Evolutionary conservation across 768 basidiomycete genomes (phyloP), one percentile per base, ranked within the genome.

Genomic region (Clitopilus hobsonii): DNA sequence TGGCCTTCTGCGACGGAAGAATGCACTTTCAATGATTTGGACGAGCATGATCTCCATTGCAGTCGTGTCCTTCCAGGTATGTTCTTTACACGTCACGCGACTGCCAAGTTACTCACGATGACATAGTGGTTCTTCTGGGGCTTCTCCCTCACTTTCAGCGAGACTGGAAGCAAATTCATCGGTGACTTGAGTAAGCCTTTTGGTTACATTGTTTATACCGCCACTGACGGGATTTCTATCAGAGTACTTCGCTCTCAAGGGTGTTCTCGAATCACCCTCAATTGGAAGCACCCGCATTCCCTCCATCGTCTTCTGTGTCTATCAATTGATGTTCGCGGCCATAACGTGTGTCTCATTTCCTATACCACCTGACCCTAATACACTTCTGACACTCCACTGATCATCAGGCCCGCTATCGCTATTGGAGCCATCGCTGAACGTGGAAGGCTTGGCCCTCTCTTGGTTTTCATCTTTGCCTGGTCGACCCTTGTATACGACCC

Each of bases 111-210:
- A 25, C 23, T 47, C 25, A 47, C 41, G 26, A 20, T 6, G 27
- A 57, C 56, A 14, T 58, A 94, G 88, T 95, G 93, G 93, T 94
- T 93, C 77, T 94, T 96, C 79, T 97, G 95, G 95, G 95, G 95
- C 1, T 98, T 81, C 73, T 94, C 93, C 1, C 76, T 98, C 22
- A 83, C 95, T 0, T 98, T 98, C 74, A 89, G 87, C 57, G 89
- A 92, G 13, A 83, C 79, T 0, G 91, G 78, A 4, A 75, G 71
- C 57, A 58, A 62, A n/a, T 98, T 79, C 69, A 96, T 99, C 58
- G 96, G 96, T 8, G 74, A 96, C 61, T 79, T 99, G 28, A 77
- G 89, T 88, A 57, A 51, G 86, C 73, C 29, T 56, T 58, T 48
- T 11, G 22, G 18, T 18, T 2, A 18, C 25, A n/a, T 47, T 32